Conservation (phyloP, 1,284 basidiomycete genomes). For the Sanghuangporus sanghuang region DNA sequence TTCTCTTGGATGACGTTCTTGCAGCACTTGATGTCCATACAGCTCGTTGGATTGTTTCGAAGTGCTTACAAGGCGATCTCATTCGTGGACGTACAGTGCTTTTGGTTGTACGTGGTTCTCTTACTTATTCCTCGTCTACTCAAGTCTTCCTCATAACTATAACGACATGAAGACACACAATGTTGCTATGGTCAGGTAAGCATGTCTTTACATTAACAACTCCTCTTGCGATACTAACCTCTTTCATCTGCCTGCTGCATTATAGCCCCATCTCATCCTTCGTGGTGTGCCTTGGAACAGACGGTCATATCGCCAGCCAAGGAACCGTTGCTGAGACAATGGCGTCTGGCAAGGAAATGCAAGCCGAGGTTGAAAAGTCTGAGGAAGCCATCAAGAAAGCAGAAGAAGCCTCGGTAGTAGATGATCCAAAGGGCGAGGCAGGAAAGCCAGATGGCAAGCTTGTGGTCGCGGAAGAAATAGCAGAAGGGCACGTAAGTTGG, state of each 20-base stretch:
- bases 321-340: constrained; percentile 43
- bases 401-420: constrained; percentile 35
- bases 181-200: constrained; percentile 41
- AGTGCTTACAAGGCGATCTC: constrained; percentile 67
- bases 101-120: constrained; percentile 50
- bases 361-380: constrained; percentile 36
- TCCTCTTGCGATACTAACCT: not conserved
- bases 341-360: constrained; percentile 34
- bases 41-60: constrained; percentile 70
- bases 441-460: constrained; percentile 40
- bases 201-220: not conserved
- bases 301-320: constrained; percentile 46
- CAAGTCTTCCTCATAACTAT: not conserved
- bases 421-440: constrained; percentile 28
- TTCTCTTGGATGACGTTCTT: constrained; percentile 60
- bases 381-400: constrained; percentile 35
- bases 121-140: not conserved
- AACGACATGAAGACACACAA: constrained; percentile 56
- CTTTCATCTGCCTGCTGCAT: not conserved
- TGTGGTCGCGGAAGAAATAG: constrained; percentile 55
- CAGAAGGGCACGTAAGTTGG: constrained; percentile 50
- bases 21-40: constrained; percentile 51
- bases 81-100: constrained; percentile 66
- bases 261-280: constrained; percentile 53
- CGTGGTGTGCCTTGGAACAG: constrained; percentile 50